Evolutionary conservation across 2,329 filamentous ascomycete genomes (phyloP).

Genomic region (Xylariales sp.): DNA sequence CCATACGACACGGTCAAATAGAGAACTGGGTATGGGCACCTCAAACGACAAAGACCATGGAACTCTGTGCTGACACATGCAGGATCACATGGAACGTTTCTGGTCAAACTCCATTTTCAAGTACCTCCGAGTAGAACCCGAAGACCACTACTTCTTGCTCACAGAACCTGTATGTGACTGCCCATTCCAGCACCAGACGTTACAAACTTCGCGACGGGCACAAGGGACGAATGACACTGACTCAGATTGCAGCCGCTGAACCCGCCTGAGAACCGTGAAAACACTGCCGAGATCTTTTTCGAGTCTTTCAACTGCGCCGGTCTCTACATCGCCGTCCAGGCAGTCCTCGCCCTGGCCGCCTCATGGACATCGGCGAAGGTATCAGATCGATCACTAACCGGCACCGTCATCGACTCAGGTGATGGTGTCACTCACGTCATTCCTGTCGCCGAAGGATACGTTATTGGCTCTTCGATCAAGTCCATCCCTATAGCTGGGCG

Average conservation of each 20-base stretch:
- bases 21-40: conserved; percentile 80
- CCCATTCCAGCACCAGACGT: conserved; percentile 11
- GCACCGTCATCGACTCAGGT: conserved; percentile 97
- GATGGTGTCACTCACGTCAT: conserved; percentile 99
- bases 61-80: no score
- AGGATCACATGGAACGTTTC: conserved; percentile 99
- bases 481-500: conserved; percentile 96
- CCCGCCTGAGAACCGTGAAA: conserved; percentile 97
- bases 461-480: conserved; percentile 98
- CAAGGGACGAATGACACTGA: conserved; percentile 9
- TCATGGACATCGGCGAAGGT: conserved; percentile 99
- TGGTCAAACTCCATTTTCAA: conserved; percentile 99
- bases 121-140: conserved; percentile 93
- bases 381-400: conserved; percentile 89
- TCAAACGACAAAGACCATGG: no score
- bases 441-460: conserved; percentile 95
- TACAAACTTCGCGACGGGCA: background rate
- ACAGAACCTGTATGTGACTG: conserved; percentile 76
- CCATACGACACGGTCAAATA: conserved; percentile 95
- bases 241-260: conserved; percentile 69
- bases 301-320: conserved; percentile 99
- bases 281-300: conserved; percentile 99
- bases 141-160: conserved; percentile 97
- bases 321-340: conserved; percentile 97
- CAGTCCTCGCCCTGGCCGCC: conserved; percentile 89